Evolutionary conservation across 1,284 basidiomycete genomes (phyloP), one percentile per base, ranked within the genome.

Genomic region (Puccinia triticina): DNA sequence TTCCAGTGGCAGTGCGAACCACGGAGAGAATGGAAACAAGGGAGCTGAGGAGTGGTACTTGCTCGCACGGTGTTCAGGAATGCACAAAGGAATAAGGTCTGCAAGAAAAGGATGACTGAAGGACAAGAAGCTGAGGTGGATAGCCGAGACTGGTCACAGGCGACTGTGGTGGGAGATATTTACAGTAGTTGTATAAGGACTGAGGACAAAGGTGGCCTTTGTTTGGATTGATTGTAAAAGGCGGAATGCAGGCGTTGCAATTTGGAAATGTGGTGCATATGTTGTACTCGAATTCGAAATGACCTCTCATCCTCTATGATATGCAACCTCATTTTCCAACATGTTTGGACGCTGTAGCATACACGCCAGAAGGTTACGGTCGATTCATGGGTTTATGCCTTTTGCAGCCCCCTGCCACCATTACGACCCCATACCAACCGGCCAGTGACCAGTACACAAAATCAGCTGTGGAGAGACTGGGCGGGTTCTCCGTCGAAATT

Each of bases 221-320:
- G 26, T 64, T 64, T 64, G 61, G 34, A 37, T 29, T 37, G 29
- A n/a, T n/a, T n/a, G n/a, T n/a, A 5, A 59, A 53, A 53, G 23
- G 4, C 29, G 57, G 26, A 64, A 64, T 64, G 61, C 61, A 64
- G 61, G 61, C 61, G 61, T 37, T 64, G 18, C 61, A 64, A 64
- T 64, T n/a, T n/a, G n/a, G n/a, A n/a, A n/a, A n/a, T 64, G 1
- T 64, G 61, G 32, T 64, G 61, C 61, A 64, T 64, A 64, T 64
- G 5, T 2, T 26, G 26, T 23, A 29, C 57, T 23, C 8, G 8
- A n/a, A 18, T 5, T 64, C 23, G n/a, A 37, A 37, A 37, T 37
- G 16, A 16, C 61, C 37, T 10, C 37, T 64, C 61, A 37, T 59
- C 57, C 21, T 29, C 29, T 26, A 16, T 59, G 7, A 59, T 11